Percentiles rank a stretch among this genome's conserved stretches.
Conservation (phyloP, 2,329 filamentous ascomycete species). For the Paraphoma sp. region DNA sequence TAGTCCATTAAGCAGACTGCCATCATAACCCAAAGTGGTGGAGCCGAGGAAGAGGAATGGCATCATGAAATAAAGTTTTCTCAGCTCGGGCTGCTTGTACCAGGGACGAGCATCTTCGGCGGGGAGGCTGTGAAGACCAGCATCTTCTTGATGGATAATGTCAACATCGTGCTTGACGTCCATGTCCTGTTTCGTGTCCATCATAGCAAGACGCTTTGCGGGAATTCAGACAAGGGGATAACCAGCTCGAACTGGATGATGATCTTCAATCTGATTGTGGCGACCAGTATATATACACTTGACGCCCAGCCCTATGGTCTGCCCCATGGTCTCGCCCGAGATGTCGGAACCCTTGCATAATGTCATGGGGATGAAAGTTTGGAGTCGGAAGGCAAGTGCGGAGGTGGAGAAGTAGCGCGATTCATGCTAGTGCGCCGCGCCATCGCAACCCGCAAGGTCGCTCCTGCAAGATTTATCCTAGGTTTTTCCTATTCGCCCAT, state of each 20-base stretch:
- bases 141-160: constrained; percentile 18
- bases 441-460: background rate
- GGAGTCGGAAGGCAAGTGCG: background rate
- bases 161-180: constrained; percentile 15
- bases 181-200: background rate
- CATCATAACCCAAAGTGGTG: constrained; percentile 24
- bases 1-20: constrained; percentile 24
- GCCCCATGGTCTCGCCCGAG: background rate
- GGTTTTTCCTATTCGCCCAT: constrained; percentile 4
- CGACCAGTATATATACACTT: constrained; percentile 9
- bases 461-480: constrained; percentile 16
- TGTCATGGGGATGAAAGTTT: background rate
- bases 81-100: constrained; percentile 23
- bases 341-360: background rate
- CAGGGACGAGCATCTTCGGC: constrained; percentile 21
- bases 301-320: background rate
- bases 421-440: background rate
- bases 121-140: constrained; percentile 1
- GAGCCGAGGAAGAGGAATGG: constrained; percentile 25
- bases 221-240: background rate
- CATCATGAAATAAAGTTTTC: constrained; percentile 28
- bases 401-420: background rate
- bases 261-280: background rate
- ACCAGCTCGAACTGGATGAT: background rate
- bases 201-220: no score